Conservation (phyloP, 2,329 filamentous ascomycete species). For the Podosphaera aphanis region DNA sequence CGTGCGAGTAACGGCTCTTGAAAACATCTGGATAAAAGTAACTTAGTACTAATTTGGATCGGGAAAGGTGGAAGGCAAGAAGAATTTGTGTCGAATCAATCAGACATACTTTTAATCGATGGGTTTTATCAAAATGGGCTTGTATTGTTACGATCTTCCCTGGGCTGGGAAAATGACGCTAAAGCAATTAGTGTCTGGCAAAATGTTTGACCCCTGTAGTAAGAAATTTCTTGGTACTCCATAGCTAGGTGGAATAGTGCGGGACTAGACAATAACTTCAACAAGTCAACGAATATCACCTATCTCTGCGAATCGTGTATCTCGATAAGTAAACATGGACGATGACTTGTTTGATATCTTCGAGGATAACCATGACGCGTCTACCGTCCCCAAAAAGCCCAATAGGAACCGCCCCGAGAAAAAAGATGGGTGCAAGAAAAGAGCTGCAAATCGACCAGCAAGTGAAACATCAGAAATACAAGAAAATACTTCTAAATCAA, state of each 20-base stretch:
- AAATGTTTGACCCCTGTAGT: neutral
- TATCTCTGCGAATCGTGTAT: neutral
- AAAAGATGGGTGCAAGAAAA: slow-evolving; percentile 54
- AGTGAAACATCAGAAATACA: slow-evolving; percentile 18
- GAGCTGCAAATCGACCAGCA: slow-evolving; percentile 38
- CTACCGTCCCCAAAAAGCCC: slow-evolving; percentile 13
- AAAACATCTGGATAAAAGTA: slow-evolving; percentile 44
- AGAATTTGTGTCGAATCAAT: neutral
- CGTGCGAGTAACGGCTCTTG: slow-evolving; percentile 42
- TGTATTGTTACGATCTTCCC: neutral
- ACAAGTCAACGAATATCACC: neutral
- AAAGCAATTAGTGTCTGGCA: neutral
- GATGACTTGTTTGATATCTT: slow-evolving; percentile 71
- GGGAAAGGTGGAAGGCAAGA: too few relatives aligned
- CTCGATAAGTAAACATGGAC: slow-evolving; percentile 30
- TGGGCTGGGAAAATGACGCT: neutral
- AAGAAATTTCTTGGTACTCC: too few relatives aligned
- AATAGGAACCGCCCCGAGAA: slow-evolving; percentile 15
- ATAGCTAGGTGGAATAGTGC: too few relatives aligned
- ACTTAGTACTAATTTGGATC: neutral
- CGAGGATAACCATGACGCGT: slow-evolving; percentile 35
- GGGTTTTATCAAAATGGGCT: neutral
- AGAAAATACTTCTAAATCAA: slow-evolving; percentile 47
- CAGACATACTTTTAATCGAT: neutral
- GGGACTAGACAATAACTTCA: neutral